Base-by-base conservation (phyloP, 768 basidiomycete species). In the Psilocybe cubensis region DNA sequence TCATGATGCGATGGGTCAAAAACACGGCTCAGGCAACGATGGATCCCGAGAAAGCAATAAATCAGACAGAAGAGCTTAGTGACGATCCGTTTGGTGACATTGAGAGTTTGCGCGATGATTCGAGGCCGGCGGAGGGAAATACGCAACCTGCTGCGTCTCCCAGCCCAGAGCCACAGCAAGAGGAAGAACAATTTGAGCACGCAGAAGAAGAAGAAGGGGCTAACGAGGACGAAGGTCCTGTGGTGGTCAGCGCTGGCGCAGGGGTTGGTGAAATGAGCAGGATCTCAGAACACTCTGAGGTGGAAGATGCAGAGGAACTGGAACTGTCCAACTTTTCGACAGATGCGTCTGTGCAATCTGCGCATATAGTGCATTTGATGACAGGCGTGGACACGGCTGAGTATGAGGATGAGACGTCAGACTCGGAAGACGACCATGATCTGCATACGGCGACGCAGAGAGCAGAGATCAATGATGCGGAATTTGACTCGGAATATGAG, bases 1-100 rank as follows among this genome's bases (percentile, higher is more conserved):
- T 82, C 38, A 80, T 85, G 74, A 92, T 93, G 89, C 85, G 82
- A 63, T 96, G 94, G 94, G 86, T 93, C 53, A 89, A 87, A 74
- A 83, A 77, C 24, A 77, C 81, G 0, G 76, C 77, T 7, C 66
- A 71, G 21, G 69, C 69, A 3, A 68, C 70, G 20, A 63, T 65
- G 52, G 67, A 64, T 31, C 58, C 55, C 62, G 76, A 62, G 59
- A 74, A 55, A 54, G 68, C 52, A 52, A 66, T 52, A 59, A 68
- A 60, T 63, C 71, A 69, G 58, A 66, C 75, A 52, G 79, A 74
- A 25, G 74, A 81, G 40, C 78, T 81, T 41, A 91, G 90, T 59
- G 92, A 93, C 63, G 96, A 98, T 75, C 91, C 93, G 7, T 98
- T 98, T 72, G 84, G 85, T 28, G 95, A 95, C 64, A 89, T 98